Evolutionary conservation across 306 rosid genomes (phyloP).

Genomic region (Luffa acutangula): DNA sequence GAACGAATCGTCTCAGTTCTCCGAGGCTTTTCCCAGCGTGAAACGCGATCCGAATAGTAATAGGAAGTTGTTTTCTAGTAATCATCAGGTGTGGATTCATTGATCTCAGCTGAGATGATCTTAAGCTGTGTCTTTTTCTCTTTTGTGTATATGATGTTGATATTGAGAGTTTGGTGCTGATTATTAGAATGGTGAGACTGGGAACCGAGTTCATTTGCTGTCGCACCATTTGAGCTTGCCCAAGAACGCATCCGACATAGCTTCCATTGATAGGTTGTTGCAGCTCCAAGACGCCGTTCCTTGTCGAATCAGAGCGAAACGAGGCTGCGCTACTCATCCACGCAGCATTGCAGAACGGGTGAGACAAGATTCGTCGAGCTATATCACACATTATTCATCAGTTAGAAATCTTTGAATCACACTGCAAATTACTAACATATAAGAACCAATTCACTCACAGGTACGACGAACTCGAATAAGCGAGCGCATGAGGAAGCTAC

Average conservation of each 20-base stretch:
- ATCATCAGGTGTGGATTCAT: constrained; percentile 36
- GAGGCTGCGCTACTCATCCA: constrained; percentile 98
- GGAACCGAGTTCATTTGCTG: constrained; percentile 41
- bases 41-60: constrained; percentile 42
- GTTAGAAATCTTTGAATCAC: not conserved
- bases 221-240: constrained; percentile 82
- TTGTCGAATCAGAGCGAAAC: constrained; percentile 86
- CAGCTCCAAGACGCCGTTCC: constrained; percentile 86
- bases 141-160: not conserved
- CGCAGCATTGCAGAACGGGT: constrained; percentile 98
- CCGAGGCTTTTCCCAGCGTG: constrained; percentile 29
- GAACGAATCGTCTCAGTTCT: constrained; percentile 40
- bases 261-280: constrained; percentile 55
- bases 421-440: not conserved
- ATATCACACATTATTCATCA: not conserved
- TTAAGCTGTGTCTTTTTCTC: not conserved
- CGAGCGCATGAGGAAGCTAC: constrained; percentile 88
- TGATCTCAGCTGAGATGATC: not conserved
- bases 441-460: constrained; percentile 20
- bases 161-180: not conserved
- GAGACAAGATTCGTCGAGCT: constrained; percentile 3
- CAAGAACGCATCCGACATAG: constrained; percentile 47
- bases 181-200: constrained; percentile 50
- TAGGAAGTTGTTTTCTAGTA: constrained; percentile 34
- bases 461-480: constrained; percentile 89